phyloP scores from a whole-genome alignment of 108 stramenopile species.

The Epithemia pelagica region DNA sequence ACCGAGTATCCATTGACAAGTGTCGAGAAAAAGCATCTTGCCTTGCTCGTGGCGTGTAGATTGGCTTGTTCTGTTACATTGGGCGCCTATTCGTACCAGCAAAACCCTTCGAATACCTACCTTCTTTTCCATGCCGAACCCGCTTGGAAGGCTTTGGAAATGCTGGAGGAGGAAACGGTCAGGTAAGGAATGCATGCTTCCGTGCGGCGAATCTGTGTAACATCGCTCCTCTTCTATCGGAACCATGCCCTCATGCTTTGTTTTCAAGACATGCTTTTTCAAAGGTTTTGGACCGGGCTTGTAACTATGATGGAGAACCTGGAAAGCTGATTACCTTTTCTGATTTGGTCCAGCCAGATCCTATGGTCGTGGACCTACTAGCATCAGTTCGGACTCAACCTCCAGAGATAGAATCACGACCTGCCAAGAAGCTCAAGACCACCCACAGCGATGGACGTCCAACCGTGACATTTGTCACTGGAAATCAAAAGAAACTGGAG shows the following conservation, averaged over 20 bases:
- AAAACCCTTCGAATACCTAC: conserved; percentile 80
- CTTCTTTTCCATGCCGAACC: conserved; percentile 79
- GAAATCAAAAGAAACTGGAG: conserved; percentile 88
- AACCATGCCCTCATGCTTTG: no score
- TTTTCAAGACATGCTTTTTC: neutral
- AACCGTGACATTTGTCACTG: conserved; percentile 82
- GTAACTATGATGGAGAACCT: neutral
- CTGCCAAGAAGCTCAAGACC: neutral
- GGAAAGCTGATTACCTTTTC: conserved; percentile 16
- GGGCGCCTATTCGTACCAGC: conserved; percentile 71
- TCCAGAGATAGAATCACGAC: neutral
- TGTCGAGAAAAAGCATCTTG: conserved; percentile 62
- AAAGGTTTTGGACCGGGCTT: neutral
- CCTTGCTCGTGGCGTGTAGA: conserved; percentile 62
- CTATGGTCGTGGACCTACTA: conserved; percentile 33
- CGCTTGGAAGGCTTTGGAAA: conserved; percentile 71
- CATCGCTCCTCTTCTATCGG: no score
- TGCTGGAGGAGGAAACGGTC: conserved; percentile 18
- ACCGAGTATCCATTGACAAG: conserved; percentile 50
- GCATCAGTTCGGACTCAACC: conserved; percentile 20
- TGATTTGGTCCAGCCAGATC: conserved; percentile 58
- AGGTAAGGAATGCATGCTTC: no score
- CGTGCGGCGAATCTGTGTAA: no score
- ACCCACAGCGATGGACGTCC: conserved; percentile 2
- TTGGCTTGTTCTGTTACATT: conserved; percentile 72